Percentiles rank a stretch among this genome's conserved stretches.
These are phyloP conservation scores for Cryphonectria japonica DNA, from an alignment of 2,329 filamentous ascomycete genomes.

Conservation along the genomic window DNA sequence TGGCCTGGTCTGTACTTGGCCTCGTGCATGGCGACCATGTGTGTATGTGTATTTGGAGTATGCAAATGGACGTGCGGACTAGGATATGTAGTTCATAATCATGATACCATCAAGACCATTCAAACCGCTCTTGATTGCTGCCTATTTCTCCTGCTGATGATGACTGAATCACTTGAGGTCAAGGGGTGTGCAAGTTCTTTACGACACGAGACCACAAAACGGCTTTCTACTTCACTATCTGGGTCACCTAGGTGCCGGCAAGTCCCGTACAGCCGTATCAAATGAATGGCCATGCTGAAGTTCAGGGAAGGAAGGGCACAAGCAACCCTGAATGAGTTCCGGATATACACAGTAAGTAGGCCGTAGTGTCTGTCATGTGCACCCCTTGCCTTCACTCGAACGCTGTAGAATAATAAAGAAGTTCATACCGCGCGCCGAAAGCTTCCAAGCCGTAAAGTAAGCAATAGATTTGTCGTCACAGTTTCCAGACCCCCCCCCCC, in stretches of 20 bases:
- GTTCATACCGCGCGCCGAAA: neutral
- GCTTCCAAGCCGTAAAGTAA: neutral
- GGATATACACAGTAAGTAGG: neutral
- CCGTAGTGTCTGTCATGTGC: neutral
- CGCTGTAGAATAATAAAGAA: neutral
- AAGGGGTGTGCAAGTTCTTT: neutral
- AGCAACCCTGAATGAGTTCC: neutral
- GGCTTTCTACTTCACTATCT: neutral
- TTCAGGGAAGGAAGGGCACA: no score
- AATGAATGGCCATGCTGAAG: no score
- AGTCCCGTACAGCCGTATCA: no score
- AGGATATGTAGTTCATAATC: slow-evolving; percentile 3
- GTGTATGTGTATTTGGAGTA: neutral
- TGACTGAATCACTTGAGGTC: neutral
- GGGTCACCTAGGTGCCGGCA: no score
- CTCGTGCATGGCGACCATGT: neutral
- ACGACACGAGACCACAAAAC: neutral
- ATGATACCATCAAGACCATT: neutral
- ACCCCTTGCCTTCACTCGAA: neutral
- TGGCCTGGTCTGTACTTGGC: neutral
- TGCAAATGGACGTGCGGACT: slow-evolving; percentile 1
- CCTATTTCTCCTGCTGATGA: neutral
- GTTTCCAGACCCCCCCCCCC: no score
- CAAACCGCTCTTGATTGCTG: neutral
- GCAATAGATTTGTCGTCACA: neutral